These are phyloP conservation scores for Fagopyrum homotropicum DNA, from an alignment of 148 eudicot genomes.

Conservation along the genomic window DNA sequence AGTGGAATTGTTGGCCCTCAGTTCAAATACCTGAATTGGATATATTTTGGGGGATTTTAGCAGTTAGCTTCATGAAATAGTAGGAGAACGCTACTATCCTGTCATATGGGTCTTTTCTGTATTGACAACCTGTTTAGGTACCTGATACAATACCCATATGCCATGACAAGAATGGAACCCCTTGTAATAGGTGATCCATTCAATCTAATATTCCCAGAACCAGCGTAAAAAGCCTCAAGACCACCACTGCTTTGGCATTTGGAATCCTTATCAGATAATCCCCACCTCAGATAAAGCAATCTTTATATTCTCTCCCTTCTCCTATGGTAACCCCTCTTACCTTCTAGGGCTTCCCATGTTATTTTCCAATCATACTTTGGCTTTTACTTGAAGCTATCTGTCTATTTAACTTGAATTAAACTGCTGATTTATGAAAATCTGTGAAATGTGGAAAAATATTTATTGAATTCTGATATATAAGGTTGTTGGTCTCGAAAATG, in stretches of 20 bases:
- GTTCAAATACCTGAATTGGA: too few species aligned
- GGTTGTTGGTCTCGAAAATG: too few species aligned
- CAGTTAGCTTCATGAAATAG: too few species aligned
- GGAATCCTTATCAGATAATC: slow-evolving; percentile 14
- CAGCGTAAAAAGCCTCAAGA: neutral
- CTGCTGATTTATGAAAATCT: neutral
- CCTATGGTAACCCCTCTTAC: neutral
- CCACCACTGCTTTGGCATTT: slow-evolving; percentile 9
- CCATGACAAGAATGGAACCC: neutral
- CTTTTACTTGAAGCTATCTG: neutral
- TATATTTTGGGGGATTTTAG: too few species aligned
- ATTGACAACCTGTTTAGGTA: too few species aligned
- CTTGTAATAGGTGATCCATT: slow-evolving; percentile 11
- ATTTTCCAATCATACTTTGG: neutral
- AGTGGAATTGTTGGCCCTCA: too few species aligned
- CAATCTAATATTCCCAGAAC: slow-evolving; percentile 8
- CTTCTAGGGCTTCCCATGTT: neutral
- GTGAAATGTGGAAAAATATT: too few species aligned
- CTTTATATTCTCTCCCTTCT: neutral
- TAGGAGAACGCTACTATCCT: too few species aligned
- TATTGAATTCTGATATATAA: neutral
- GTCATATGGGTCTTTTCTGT: too few species aligned
- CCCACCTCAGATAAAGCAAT: slow-evolving; percentile 7
- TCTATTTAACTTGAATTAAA: neutral
- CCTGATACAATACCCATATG: slow-evolving; percentile 5